A percentile compares a stretch with the other conserved stretches of the same genome.
Conservation (phyloP, 768 basidiomycete species). For the Mycena epipterygia region DNA sequence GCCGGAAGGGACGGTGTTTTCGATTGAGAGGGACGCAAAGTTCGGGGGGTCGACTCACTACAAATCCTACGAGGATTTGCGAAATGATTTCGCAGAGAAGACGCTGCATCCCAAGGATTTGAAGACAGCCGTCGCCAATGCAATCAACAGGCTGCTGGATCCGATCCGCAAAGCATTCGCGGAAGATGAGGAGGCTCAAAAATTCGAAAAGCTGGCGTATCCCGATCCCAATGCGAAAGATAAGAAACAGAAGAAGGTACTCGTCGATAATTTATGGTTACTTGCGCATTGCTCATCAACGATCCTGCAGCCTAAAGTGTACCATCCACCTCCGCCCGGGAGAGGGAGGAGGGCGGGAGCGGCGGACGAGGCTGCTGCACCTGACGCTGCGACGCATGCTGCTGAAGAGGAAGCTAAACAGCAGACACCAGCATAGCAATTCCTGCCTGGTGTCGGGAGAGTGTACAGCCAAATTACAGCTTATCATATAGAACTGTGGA, state of each 20-base stretch:
- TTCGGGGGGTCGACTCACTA: conserved; percentile 88
- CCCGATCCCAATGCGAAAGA: conserved; percentile 79
- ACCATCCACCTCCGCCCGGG: conserved; percentile 87
- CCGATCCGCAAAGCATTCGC: conserved; percentile 88
- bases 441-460: not conserved
- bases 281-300: not conserved
- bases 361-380: conserved; percentile 22
- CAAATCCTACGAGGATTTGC: conserved; percentile 70
- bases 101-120: conserved; percentile 92
- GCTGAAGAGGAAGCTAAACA: conserved; percentile 21
- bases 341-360: conserved; percentile 72
- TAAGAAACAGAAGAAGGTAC: conserved; percentile 76
- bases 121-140: conserved; percentile 82
- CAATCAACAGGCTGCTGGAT: conserved; percentile 79
- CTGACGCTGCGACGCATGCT: conserved; percentile 1
- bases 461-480: not conserved
- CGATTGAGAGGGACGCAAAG: conserved; percentile 82
- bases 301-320: conserved; percentile 76
- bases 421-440: conserved; percentile 26
- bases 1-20: conserved; percentile 87
- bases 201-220: conserved; percentile 84
- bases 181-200: conserved; percentile 84
- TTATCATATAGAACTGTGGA: not conserved
- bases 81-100: conserved; percentile 81
- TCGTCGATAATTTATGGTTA: not conserved